Evolutionary conservation across 495 filamentous ascomycete genomes (phyloP).

Genomic region (Hypoxylon fragiforme): DNA sequence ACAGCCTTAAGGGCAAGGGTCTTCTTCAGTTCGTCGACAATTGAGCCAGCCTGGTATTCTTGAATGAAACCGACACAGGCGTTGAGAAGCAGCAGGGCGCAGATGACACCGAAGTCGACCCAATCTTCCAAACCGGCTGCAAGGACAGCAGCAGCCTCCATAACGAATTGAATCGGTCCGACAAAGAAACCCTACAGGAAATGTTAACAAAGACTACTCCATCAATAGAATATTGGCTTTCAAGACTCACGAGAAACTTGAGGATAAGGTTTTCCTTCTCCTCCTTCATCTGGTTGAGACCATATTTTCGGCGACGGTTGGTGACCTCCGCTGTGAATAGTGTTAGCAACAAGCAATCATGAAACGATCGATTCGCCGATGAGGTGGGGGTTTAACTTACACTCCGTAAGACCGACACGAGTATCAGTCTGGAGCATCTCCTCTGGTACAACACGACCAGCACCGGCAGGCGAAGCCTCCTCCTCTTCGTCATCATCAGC

Average conservation of each 20-base stretch:
- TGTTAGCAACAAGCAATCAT: slow-evolving; percentile 7
- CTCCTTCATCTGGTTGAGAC: slow-evolving; percentile 86
- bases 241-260: slow-evolving; percentile 65
- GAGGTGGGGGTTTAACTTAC: slow-evolving; percentile 17
- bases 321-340: slow-evolving; percentile 58
- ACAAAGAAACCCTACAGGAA: slow-evolving; percentile 65
- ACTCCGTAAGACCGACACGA: slow-evolving; percentile 67
- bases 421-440: slow-evolving; percentile 73
- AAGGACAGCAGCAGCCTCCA: slow-evolving; percentile 80
- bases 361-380: background rate
- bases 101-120: slow-evolving; percentile 83
- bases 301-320: slow-evolving; percentile 73
- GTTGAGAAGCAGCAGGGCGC: slow-evolving; percentile 74
- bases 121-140: slow-evolving; percentile 80
- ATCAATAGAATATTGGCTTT: background rate
- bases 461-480: slow-evolving; percentile 52
- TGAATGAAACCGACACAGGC: slow-evolving; percentile 84
- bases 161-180: slow-evolving; percentile 91
- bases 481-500: slow-evolving; percentile 61
- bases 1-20: slow-evolving; percentile 84
- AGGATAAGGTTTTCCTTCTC: slow-evolving; percentile 82
- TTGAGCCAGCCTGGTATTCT: slow-evolving; percentile 87
- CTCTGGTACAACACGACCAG: slow-evolving; percentile 60
- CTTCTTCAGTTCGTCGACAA: slow-evolving; percentile 90
- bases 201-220: slow-evolving; percentile 4